phyloP scores from a whole-genome alignment of 352 stramenopile genomes.

The Globisporangium apiculatum region DNA sequence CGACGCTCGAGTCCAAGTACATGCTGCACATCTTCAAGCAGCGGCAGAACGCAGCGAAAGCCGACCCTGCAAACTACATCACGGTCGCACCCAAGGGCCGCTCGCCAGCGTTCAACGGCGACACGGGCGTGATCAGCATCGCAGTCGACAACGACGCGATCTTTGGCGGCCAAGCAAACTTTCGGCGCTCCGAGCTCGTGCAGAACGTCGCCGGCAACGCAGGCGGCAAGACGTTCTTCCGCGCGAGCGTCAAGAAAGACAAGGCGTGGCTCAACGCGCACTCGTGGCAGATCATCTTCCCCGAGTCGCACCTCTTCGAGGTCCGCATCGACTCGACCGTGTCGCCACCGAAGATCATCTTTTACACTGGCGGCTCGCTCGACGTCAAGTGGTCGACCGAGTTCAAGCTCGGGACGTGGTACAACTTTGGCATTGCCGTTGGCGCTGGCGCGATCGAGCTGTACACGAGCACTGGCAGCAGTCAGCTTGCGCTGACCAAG shows the following conservation, averaged over 20 bases:
- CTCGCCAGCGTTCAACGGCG: constrained; percentile 45
- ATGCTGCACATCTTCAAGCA: constrained; percentile 60
- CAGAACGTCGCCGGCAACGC: constrained; percentile 27
- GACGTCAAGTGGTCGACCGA: constrained; percentile 47
- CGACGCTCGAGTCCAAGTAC: constrained; percentile 47
- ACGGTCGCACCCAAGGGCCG: constrained; percentile 25
- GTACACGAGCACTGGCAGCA: constrained; percentile 48
- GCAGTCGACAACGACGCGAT: constrained; percentile 38
- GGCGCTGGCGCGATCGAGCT: constrained; percentile 26
- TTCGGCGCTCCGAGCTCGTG: constrained; percentile 61
- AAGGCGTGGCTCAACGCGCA: constrained; percentile 42
- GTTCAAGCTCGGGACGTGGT: constrained; percentile 49
- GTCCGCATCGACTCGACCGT: constrained; percentile 44
- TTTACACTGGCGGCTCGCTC: constrained; percentile 33
- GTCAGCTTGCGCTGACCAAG: constrained; percentile 30
- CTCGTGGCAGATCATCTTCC: constrained; percentile 55
- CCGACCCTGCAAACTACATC: constrained; percentile 42
- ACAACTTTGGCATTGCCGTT: constrained; percentile 62
- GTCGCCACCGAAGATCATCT: constrained; percentile 45
- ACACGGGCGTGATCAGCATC: constrained; percentile 53
- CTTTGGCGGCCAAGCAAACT: constrained; percentile 50
- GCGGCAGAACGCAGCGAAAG: constrained; percentile 32
- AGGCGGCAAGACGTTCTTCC: constrained; percentile 48
- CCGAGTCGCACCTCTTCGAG: constrained; percentile 46
- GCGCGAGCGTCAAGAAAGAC: constrained; percentile 43